Evolutionary conservation across 2,329 filamentous ascomycete genomes (phyloP), one percentile per base, ranked within the genome.

Genomic region (Aureobasidium zeae): DNA sequence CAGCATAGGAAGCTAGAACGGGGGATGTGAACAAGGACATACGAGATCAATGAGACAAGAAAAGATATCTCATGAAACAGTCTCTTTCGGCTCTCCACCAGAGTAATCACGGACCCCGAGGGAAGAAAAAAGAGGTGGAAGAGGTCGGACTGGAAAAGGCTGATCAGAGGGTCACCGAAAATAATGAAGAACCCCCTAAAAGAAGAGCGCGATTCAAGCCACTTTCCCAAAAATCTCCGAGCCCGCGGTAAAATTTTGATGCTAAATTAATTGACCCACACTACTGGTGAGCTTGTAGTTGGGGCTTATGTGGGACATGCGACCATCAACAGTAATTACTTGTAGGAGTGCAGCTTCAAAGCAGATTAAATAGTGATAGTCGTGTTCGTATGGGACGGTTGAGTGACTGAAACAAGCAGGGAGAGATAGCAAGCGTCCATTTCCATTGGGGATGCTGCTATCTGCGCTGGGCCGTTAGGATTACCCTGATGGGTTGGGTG

Each of bases 241-340:
- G n/a, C 28, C 26, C 32, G 37, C 28, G 37, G 28, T 41, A 41
- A 32, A 30, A n/a, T n/a, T n/a, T 29, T 36, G 42, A 19, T 44
- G 22, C 42, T 44, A 44, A 44, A 44, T 31, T 35, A 36, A 36
- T 21, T 44, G 32, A 36, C 32, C 42, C 42, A 36, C 37, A 41
- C 37, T 41, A 41, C 28, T 24, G 16, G 37, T 43, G 39, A 43
- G 39, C 39, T 43, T 43, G 30, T 26, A 43, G 21, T 28, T 22
- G 39, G 39, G 30, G 39, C 39, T 43, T 43, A 43, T 41, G 37
- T 41, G 37, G n/a, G n/a, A 43, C 39, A 33, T 43, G 39, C 39
- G 31, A 43, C 39, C 15, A 34, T 43, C 30, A 43, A 20, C n/a
- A n/a, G n/a, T n/a, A n/a, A n/a, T n/a, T n/a, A n/a, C n/a, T n/a